These are phyloP conservation scores for Diaporthe citrichinensis DNA, from an alignment of 2,329 filamentous ascomycete genomes.

Conservation along the genomic window DNA sequence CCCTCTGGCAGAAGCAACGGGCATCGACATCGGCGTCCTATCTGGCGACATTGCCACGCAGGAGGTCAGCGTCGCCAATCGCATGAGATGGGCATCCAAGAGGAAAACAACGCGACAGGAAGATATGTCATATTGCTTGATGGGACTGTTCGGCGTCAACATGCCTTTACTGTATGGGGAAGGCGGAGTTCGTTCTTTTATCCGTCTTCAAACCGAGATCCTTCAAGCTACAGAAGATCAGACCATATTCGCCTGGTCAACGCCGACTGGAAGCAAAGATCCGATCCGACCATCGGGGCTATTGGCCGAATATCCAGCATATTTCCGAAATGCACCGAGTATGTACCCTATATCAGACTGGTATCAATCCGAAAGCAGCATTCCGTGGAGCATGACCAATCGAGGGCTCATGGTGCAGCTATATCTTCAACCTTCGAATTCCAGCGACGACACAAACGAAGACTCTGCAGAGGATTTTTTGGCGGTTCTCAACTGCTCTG, in stretches of 20 bases:
- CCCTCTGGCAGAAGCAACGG: background rate
- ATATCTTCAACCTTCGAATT: background rate
- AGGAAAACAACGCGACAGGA: conserved; percentile 46
- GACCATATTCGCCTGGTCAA: conserved; percentile 8
- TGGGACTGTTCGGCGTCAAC: conserved; percentile 49
- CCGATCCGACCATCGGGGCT: background rate
- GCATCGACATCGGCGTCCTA: background rate
- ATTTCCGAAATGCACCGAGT: background rate
- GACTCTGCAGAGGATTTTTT: background rate
- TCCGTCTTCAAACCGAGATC: background rate
- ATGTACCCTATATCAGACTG: background rate
- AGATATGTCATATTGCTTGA: conserved; percentile 48
- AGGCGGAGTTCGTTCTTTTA: conserved; percentile 32
- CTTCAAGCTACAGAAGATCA: background rate
- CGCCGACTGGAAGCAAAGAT: background rate
- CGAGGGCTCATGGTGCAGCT: background rate
- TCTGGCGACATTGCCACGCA: conserved; percentile 12
- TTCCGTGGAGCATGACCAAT: background rate
- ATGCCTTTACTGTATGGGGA: conserved; percentile 50
- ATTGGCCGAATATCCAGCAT: background rate
- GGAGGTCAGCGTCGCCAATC: conserved; percentile 41
- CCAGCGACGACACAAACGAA: background rate
- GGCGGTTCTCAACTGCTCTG: background rate
- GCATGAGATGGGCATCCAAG: conserved; percentile 49
- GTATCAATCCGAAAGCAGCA: conserved; percentile 3